Base-by-base conservation (phyloP, 306 rosid genomes). In the Cucumis melo region DNA sequence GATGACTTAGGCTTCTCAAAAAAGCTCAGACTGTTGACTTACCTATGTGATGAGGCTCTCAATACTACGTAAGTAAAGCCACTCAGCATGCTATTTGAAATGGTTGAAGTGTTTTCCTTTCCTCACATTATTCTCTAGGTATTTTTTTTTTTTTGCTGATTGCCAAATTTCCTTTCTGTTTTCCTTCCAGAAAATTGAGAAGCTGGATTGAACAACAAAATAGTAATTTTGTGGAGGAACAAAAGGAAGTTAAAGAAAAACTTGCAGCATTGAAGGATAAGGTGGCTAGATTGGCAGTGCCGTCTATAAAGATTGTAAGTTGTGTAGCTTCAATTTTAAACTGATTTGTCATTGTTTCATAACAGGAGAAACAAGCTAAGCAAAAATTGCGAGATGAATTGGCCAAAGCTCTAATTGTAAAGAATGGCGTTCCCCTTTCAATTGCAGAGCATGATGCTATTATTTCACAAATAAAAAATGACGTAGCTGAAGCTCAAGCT, bases 31-130 rank as follows among this genome's bases (percentile, higher is more conserved):
- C 65, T 87, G 48, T 29, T 87, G 67, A 87, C 78, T 79, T 85
- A 81, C 77, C 81, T 87, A 39, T 87, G 90, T 54, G 88, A 87
- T 75, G 87, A 87, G 84, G 85, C 80, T 75, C 85, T 87, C 57
- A 19, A 82, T 78, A 87, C 90, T 12, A 20, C 23, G 90, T 87
- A 76, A 87, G 90, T 85, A 76, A 23, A 76, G n/a, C 53, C 44
- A 51, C 36, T 32, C 17, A 32, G n/a, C 23, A 6, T 29, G 48
- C 23, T 53, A 73, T 32, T 53, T 19, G 14, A 27, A 27, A 16
- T 15, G 38, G 76, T 50, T 48, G 21, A 7, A 42, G 27, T 71
- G 58, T 71, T 48, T 71, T 71, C 0, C 41, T 48, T 48, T 9
- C 55, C 1, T 8, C 20, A 48, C 41, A 16, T 46, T 24, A 48